These are phyloP conservation scores for Rhynchosporium graminicola DNA, from an alignment of 2,329 filamentous ascomycete species.

Conservation along the genomic window DNA sequence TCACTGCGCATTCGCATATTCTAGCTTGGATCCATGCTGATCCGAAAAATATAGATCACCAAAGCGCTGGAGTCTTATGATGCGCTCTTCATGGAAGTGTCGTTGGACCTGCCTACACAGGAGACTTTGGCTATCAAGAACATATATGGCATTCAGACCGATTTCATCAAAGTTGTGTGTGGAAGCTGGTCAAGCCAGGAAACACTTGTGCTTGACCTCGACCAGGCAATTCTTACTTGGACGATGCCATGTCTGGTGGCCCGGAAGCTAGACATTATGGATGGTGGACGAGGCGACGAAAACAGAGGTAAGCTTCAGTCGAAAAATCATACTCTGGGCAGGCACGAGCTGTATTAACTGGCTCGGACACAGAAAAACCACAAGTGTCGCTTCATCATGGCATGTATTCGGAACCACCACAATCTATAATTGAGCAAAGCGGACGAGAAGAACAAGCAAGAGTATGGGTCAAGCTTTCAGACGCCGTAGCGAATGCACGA, in stretches of 20 bases:
- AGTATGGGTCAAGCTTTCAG: not conserved
- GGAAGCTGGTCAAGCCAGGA: not conserved
- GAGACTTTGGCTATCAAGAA: not conserved
- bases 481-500: not conserved
- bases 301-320: not conserved
- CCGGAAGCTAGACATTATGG: not conserved
- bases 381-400: too few relatives aligned
- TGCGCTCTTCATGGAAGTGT: not conserved
- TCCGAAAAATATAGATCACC: not conserved
- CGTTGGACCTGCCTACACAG: not conserved
- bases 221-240: not conserved
- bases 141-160: conserved; percentile 3
- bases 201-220: not conserved
- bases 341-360: not conserved
- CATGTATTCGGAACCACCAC: not conserved
- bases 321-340: not conserved
- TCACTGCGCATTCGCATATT: not conserved
- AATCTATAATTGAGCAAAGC: not conserved
- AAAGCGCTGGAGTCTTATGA: not conserved
- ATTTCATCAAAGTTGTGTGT: not conserved
- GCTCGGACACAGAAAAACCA: not conserved
- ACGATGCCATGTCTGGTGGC: not conserved
- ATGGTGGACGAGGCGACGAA: not conserved
- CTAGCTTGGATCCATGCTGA: not conserved
- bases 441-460: not conserved